Percentiles rank a stretch among this genome's conserved stretches.
These are phyloP conservation scores for Pisolithus thermaeus DNA, from an alignment of 1,284 basidiomycete genomes.

Conservation along the genomic window DNA sequence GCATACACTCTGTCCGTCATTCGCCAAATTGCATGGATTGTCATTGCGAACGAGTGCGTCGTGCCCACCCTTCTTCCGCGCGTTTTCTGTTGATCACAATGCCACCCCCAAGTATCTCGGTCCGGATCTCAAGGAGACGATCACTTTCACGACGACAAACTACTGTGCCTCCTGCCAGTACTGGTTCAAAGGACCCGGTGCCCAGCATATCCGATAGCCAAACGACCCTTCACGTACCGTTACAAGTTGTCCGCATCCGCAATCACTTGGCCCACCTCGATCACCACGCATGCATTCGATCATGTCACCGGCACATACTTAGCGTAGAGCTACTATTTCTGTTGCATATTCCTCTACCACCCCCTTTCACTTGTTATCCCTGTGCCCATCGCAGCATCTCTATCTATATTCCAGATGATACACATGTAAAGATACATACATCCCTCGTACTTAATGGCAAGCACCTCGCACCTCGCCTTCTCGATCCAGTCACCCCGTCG, in stretches of 20 bases:
- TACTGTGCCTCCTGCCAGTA: constrained; percentile 63
- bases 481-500: too few relatives aligned
- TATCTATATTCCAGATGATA: constrained; percentile 4
- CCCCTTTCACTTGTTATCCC: constrained; percentile 13
- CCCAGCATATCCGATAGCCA: constrained; percentile 24
- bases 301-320: constrained; percentile 14
- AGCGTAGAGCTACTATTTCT: constrained; percentile 23
- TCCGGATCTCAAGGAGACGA: constrained; percentile 58
- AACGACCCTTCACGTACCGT: too few relatives aligned
- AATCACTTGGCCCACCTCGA: neutral
- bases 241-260: too few relatives aligned
- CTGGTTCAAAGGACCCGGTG: constrained; percentile 48
- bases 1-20: constrained; percentile 53
- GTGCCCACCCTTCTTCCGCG: constrained; percentile 13
- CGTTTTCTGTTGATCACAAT: constrained; percentile 8
- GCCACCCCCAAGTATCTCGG: constrained; percentile 50
- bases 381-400: neutral
- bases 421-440: constrained; percentile 1
- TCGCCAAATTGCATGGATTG: constrained; percentile 49
- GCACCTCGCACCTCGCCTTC: neutral
- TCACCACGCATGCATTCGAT: neutral
- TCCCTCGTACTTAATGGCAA: neutral
- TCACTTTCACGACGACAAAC: constrained; percentile 44
- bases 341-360: constrained; percentile 9
- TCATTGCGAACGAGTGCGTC: constrained; percentile 43